These are phyloP conservation scores for Alternaria longipes DNA, from an alignment of 2,329 filamentous ascomycete genomes.

Conservation along the genomic window DNA sequence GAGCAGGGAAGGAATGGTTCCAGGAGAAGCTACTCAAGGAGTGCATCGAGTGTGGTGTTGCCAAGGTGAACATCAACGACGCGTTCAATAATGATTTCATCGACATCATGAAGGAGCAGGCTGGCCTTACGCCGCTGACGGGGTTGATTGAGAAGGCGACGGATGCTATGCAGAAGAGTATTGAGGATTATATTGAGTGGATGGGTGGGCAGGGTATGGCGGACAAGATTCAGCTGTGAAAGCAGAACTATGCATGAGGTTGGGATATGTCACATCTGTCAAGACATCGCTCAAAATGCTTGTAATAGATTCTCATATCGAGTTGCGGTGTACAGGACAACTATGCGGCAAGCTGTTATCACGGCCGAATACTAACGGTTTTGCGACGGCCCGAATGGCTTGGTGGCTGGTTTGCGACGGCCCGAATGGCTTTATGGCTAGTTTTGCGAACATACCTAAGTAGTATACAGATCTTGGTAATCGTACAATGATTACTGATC, in stretches of 20 bases:
- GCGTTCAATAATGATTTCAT: constrained; percentile 64
- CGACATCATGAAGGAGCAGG: constrained; percentile 58
- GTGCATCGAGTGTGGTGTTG: constrained; percentile 64
- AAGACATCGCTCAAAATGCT: background rate
- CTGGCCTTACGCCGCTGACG: constrained; percentile 63
- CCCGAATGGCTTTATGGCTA: too few species aligned
- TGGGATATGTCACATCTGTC: background rate
- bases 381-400: too few species aligned
- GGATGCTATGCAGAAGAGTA: constrained; percentile 62
- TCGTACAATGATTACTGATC: too few species aligned
- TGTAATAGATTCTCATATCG: background rate
- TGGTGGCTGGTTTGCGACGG: too few species aligned
- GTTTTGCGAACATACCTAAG: too few species aligned
- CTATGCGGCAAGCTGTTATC: background rate
- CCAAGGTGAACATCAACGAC: constrained; percentile 68
- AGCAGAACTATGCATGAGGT: background rate
- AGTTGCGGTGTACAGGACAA: background rate
- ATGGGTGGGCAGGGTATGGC: constrained; percentile 51
- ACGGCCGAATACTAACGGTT: too few species aligned
- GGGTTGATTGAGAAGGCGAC: constrained; percentile 65
- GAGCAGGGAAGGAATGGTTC: constrained; percentile 64
- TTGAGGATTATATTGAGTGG: constrained; percentile 66
- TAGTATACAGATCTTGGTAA: too few species aligned
- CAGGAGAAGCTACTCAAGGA: constrained; percentile 62
- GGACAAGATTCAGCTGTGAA: constrained; percentile 27